Percentiles rank a stretch among this genome's conserved stretches.
phyloP scores from a whole-genome alignment of 208 protist species.

The Entamoeba nuttalli region DNA sequence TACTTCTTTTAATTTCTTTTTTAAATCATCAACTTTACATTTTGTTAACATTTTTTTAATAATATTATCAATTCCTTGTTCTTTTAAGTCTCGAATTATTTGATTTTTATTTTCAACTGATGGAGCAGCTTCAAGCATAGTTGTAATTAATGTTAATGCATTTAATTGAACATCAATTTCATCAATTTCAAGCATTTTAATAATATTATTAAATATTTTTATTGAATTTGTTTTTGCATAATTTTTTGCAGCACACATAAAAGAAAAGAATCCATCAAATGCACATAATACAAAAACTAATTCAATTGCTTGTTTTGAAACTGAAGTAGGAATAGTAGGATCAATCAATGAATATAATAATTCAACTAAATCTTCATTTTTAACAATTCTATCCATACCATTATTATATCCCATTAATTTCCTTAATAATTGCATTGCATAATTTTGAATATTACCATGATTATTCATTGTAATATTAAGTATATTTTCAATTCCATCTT shows the following conservation, averaged over 20 bases:
- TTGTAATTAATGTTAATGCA: not conserved
- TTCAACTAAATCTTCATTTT: not conserved
- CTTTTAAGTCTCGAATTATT: not conserved
- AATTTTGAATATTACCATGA: not conserved
- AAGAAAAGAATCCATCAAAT: not conserved
- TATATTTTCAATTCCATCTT: not conserved
- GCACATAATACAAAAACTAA: not conserved
- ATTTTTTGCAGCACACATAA: not conserved
- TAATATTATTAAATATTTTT: not conserved
- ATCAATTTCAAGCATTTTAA: not conserved
- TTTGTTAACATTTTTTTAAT: not conserved
- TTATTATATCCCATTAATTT: not conserved
- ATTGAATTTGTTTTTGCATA: not conserved
- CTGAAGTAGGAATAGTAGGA: not conserved
- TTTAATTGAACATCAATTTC: not conserved
- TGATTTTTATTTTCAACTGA: not conserved
- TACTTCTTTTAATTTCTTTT: not conserved
- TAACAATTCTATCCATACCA: not conserved
- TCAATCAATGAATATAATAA: not conserved
- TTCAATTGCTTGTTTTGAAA: not conserved
- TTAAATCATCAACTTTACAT: not conserved
- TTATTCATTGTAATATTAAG: not conserved
- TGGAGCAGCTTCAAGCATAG: not conserved
- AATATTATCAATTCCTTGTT: not conserved
- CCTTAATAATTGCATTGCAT: not conserved